Conservation (phyloP, 2,329 filamentous ascomycete species). For the Thielaviopsis punctulata region DNA sequence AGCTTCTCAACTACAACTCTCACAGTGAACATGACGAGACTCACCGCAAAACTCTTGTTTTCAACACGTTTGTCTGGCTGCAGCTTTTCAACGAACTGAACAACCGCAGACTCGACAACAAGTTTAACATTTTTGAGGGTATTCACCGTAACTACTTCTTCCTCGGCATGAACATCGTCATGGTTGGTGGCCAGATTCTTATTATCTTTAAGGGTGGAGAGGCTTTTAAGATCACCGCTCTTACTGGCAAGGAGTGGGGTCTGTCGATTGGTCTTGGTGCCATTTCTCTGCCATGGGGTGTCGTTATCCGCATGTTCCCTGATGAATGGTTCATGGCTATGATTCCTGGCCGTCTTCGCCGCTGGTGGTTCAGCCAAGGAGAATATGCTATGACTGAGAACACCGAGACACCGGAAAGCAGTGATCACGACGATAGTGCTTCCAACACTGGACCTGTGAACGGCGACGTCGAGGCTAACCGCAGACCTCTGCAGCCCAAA, state of each 20-base stretch:
- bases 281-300: slow-evolving; percentile 58
- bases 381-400: neutral
- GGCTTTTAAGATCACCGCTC: slow-evolving; percentile 49
- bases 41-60: slow-evolving; percentile 41
- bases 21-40: slow-evolving; percentile 23
- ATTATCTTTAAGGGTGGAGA: slow-evolving; percentile 68
- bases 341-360: slow-evolving; percentile 7
- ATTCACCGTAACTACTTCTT: slow-evolving; percentile 69
- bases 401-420: neutral
- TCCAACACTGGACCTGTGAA: neutral
- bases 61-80: slow-evolving; percentile 58
- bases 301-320: slow-evolving; percentile 55
- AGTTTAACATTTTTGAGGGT: slow-evolving; percentile 75
- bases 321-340: slow-evolving; percentile 31
- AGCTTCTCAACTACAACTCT: slow-evolving; percentile 33
- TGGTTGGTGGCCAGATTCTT: slow-evolving; percentile 69
- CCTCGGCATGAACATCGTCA: slow-evolving; percentile 59
- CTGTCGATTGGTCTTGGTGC: slow-evolving; percentile 62
- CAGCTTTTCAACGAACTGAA: slow-evolving; percentile 70
- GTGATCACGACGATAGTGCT: neutral
- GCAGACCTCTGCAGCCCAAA: neutral
- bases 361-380: slow-evolving; percentile 5
- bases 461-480: neutral
- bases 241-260: slow-evolving; percentile 64
- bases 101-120: slow-evolving; percentile 72